These are phyloP conservation scores for Trypanosoma grayi DNA, from an alignment of 208 protist species.

Conservation along the genomic window DNA sequence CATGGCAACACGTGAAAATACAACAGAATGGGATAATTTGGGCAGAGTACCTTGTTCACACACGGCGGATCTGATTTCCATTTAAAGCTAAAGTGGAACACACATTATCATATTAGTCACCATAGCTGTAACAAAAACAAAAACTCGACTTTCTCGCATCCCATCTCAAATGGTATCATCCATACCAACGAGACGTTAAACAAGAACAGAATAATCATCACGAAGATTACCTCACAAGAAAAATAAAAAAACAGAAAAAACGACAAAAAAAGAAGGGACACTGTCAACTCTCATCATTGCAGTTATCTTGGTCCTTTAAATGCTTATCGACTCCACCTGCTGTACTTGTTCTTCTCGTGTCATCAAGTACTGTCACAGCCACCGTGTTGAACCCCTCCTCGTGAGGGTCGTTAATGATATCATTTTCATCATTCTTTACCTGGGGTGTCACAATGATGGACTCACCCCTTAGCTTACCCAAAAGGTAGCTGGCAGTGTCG, in stretches of 20 bases:
- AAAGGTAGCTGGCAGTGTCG: background rate
- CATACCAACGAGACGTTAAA: background rate
- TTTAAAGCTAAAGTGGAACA: too few species aligned
- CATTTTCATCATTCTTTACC: slow-evolving; percentile 7
- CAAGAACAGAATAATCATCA: background rate
- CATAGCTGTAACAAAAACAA: too few species aligned
- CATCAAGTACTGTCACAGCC: background rate
- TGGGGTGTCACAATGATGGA: background rate
- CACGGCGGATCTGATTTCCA: too few species aligned
- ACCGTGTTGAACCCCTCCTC: slow-evolving; percentile 6
- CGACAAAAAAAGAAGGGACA: slow-evolving; percentile 3
- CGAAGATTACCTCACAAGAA: background rate
- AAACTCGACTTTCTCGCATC: too few species aligned
- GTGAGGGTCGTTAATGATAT: slow-evolving; percentile 5
- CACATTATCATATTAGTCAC: too few species aligned
- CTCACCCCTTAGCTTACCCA: slow-evolving; percentile 4
- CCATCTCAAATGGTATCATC: background rate
- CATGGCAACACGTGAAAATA: too few species aligned
- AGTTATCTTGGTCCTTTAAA: background rate
- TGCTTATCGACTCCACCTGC: background rate
- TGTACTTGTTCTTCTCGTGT: background rate
- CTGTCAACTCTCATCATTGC: background rate
- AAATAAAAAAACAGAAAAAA: background rate
- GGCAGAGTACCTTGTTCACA: too few species aligned
- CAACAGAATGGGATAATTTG: too few species aligned